Evolutionary conservation across 177 flowering plant genomes (phyloP).

Genomic region (Telopea speciosissima): DNA sequence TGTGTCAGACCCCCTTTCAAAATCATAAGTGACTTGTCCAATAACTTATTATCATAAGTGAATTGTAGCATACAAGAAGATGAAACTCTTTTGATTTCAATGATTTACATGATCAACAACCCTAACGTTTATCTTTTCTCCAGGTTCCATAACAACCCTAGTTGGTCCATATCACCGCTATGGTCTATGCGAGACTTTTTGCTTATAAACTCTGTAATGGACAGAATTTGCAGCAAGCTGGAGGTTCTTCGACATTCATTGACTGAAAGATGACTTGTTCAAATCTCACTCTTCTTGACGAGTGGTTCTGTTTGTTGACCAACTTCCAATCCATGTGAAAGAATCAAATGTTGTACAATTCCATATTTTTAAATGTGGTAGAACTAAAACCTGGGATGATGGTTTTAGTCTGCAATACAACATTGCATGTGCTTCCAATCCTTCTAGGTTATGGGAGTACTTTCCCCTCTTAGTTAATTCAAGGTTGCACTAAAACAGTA

Average conservation of each 20-base stretch:
- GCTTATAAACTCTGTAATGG: background rate
- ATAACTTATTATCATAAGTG: too few species aligned
- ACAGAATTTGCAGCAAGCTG: background rate
- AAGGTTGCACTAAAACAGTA: too few species aligned
- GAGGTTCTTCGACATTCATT: background rate
- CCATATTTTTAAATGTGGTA: background rate
- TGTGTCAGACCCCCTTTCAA: too few species aligned
- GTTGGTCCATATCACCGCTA: too few species aligned
- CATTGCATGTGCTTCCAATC: background rate
- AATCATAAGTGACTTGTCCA: too few species aligned
- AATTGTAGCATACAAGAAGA: too few species aligned
- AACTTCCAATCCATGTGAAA: background rate
- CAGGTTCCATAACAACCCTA: too few species aligned
- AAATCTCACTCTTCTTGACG: background rate
- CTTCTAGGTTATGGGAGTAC: too few species aligned
- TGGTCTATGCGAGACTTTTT: background rate
- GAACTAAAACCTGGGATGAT: background rate
- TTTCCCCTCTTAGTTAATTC: too few species aligned
- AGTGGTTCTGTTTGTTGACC: constrained; percentile 1
- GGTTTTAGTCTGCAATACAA: background rate
- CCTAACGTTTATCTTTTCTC: too few species aligned
- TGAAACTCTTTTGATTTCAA: too few species aligned
- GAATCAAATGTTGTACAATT: background rate
- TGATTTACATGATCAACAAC: too few species aligned
- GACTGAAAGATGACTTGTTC: background rate